Conservation (phyloP, 169 alveolate species). For the Plasmodium gonderi region DNA sequence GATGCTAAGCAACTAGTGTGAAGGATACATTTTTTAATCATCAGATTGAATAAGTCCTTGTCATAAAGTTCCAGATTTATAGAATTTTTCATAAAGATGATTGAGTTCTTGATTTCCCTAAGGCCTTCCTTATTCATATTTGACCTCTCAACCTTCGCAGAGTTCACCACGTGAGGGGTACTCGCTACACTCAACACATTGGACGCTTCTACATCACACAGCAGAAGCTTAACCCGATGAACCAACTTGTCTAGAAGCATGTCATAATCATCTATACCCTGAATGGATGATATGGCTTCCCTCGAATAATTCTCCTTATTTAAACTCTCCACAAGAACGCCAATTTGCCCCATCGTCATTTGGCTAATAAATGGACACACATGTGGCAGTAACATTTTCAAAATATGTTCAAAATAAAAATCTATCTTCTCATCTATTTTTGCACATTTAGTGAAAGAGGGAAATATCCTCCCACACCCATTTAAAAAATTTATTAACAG, state of each 20-base stretch:
- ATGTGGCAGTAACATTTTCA: background rate
- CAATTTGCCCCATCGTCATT: constrained; percentile 11
- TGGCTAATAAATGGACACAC: background rate
- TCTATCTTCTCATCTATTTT: background rate
- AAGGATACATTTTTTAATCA: constrained; percentile 14
- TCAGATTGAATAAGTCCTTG: background rate
- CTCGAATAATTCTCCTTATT: constrained; percentile 41
- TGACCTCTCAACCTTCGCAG: background rate
- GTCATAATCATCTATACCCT: background rate
- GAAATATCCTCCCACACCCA: constrained; percentile 18
- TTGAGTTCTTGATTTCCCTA: background rate
- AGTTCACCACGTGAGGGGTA: no score
- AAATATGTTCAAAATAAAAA: constrained; percentile 4
- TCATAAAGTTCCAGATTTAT: background rate
- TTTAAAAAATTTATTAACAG: constrained; percentile 14
- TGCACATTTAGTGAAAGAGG: background rate
- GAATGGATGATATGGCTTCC: background rate
- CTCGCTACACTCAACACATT: background rate
- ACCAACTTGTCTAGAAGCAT: background rate
- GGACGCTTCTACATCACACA: background rate
- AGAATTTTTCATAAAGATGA: constrained; percentile 8
- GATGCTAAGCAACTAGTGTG: background rate
- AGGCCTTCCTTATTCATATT: background rate
- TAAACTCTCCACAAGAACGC: constrained; percentile 5
- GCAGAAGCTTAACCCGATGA: background rate